Evolutionary conservation across 192 early-diverging fungal species (phyloP).

Genomic region (Gamsiella multidivaricata): DNA sequence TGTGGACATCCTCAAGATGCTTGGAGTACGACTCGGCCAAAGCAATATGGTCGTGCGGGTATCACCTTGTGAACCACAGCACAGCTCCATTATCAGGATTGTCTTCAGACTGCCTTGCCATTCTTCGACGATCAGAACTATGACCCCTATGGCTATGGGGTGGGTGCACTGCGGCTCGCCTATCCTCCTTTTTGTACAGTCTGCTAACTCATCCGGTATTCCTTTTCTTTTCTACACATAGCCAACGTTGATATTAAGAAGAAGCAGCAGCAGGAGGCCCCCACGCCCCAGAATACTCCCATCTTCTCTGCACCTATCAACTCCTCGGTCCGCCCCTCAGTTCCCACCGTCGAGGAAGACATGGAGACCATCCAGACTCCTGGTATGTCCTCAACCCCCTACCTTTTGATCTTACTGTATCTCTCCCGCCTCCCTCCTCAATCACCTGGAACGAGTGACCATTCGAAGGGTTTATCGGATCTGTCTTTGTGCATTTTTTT

Average conservation of each 20-base stretch:
- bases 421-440: neutral
- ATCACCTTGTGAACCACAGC: no score
- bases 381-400: slow-evolving; percentile 13
- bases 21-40: no score
- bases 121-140: no score
- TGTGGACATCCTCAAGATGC: no score
- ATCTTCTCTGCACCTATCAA: slow-evolving; percentile 66
- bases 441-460: neutral
- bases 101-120: no score
- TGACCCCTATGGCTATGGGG: no score
- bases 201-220: neutral
- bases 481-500: no score
- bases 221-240: neutral
- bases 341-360: slow-evolving; percentile 62
- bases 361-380: slow-evolving; percentile 58
- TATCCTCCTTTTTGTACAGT: neutral
- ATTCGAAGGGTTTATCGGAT: no score
- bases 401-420: neutral
- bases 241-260: slow-evolving; percentile 66
- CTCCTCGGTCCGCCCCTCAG: slow-evolving; percentile 57
- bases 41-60: no score
- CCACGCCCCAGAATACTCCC: slow-evolving; percentile 69
- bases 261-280: slow-evolving; percentile 62
- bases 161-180: no score
- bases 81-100: no score